Evolutionary conservation across 2,329 filamentous ascomycete species (phyloP).

Genomic region (Endocalyx cinctus): DNA sequence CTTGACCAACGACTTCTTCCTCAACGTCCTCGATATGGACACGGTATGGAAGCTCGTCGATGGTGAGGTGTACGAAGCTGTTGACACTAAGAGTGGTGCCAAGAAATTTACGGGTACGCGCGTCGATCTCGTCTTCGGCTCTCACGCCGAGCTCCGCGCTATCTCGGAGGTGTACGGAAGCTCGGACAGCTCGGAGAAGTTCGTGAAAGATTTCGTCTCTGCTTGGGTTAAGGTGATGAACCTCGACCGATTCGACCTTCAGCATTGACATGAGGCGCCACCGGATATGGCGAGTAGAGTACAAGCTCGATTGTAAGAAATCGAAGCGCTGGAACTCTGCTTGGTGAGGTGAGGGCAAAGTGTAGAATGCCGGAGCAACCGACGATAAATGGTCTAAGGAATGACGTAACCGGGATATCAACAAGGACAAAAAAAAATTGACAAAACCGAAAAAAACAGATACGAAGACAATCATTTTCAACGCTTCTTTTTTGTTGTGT

Average conservation of each 20-base stretch:
- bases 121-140: conserved; percentile 65
- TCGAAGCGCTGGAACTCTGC: too few species aligned
- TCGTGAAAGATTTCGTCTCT: conserved; percentile 65
- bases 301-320: too few species aligned
- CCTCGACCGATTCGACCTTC: conserved; percentile 64
- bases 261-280: too few species aligned
- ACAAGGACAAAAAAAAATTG: too few species aligned
- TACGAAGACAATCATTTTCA: too few species aligned
- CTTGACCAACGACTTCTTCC: conserved; percentile 77
- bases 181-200: conserved; percentile 56
- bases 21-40: conserved; percentile 67
- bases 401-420: too few species aligned
- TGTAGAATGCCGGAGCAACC: too few species aligned
- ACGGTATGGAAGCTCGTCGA: conserved; percentile 59
- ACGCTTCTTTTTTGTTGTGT: too few species aligned
- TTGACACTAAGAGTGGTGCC: conserved; percentile 59
- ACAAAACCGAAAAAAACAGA: too few species aligned
- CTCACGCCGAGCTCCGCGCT: conserved; percentile 69
- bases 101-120: conserved; percentile 68
- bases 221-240: conserved; percentile 75
- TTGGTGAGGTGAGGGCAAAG: too few species aligned
- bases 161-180: conserved; percentile 65
- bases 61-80: conserved; percentile 58
- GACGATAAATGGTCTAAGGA: too few species aligned
- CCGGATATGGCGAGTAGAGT: too few species aligned